phyloP scores from a whole-genome alignment of 2,329 filamentous ascomycete genomes.

The Trichocomaceae sp. region DNA sequence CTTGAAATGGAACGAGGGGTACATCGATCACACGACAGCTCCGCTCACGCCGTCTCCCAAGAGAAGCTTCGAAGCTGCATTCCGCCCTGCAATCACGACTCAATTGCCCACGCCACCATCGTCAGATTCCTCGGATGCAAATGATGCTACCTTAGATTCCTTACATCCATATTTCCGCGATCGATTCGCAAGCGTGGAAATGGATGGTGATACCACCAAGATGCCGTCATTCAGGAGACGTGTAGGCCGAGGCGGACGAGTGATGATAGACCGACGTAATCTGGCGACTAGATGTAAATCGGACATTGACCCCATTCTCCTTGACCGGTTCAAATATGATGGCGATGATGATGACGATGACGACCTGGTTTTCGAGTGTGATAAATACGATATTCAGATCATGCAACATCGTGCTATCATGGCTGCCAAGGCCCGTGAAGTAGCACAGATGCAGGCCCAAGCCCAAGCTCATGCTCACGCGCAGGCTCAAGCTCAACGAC shows the following conservation, averaged over 20 bases:
- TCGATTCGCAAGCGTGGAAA: conserved; percentile 36
- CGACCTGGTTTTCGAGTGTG: conserved; percentile 65
- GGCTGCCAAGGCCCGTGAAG: conserved; percentile 37
- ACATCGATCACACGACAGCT: conserved; percentile 78
- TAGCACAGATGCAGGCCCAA: conserved; percentile 37
- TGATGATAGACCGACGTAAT: conserved; percentile 82
- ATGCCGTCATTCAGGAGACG: conserved; percentile 72
- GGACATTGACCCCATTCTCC: conserved; percentile 42
- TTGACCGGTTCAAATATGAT: conserved; percentile 80
- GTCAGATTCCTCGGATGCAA: conserved; percentile 41
- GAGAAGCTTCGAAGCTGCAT: conserved; percentile 54
- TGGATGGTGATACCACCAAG: conserved; percentile 38
- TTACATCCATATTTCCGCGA: conserved; percentile 28
- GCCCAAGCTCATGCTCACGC: conserved; percentile 38
- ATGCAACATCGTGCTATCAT: conserved; percentile 52
- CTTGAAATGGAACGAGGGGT: conserved; percentile 82
- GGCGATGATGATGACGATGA: conserved; percentile 78
- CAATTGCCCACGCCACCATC: conserved; percentile 53
- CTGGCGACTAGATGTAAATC: conserved; percentile 50
- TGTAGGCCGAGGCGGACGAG: conserved; percentile 72
- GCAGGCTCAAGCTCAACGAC: conserved; percentile 32
- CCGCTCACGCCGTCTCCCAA: conserved; percentile 75
- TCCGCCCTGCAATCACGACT: conserved; percentile 61
- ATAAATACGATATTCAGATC: conserved; percentile 57
- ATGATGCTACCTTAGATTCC: conserved; percentile 32